Conservation (phyloP, 202 grass and related monocot genomes). For the Eragrostis tef region DNA sequence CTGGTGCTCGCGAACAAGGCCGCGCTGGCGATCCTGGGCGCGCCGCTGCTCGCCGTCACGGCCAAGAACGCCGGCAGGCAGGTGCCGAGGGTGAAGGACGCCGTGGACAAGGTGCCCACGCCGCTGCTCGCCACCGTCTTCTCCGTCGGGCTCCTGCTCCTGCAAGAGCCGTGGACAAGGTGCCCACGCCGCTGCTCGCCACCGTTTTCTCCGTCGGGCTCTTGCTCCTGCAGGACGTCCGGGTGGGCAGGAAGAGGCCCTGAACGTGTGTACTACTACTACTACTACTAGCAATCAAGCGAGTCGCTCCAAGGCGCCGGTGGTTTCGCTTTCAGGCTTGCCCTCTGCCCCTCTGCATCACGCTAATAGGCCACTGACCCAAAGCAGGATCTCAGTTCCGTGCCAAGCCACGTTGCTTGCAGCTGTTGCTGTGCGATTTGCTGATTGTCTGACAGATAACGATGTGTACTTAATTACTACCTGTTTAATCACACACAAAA, state of each 20-base stretch:
- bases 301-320: neutral
- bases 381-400: neutral
- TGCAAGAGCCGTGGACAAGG: constrained; percentile 66
- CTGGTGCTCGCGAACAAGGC: constrained; percentile 65
- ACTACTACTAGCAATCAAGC: no score
- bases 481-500: no score
- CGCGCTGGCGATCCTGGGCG: constrained; percentile 51
- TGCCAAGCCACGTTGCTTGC: neutral
- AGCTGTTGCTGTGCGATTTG: constrained; percentile 5
- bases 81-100: constrained; percentile 53
- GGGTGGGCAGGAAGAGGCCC: constrained; percentile 21
- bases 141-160: constrained; percentile 67
- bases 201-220: constrained; percentile 62
- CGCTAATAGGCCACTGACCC: neutral
- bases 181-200: constrained; percentile 67
- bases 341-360: neutral
- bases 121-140: constrained; percentile 59
- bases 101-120: constrained; percentile 68
- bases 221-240: constrained; percentile 59
- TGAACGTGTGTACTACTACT: constrained; percentile 42
- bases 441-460: neutral
- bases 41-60: constrained; percentile 55
- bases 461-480: neutral
- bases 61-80: constrained; percentile 60
- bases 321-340: neutral